Percentiles rank a stretch among this genome's conserved stretches.
Evolutionary conservation across 2,329 filamentous ascomycete species (phyloP).

Genomic region (Sordariomycetes sp.): DNA sequence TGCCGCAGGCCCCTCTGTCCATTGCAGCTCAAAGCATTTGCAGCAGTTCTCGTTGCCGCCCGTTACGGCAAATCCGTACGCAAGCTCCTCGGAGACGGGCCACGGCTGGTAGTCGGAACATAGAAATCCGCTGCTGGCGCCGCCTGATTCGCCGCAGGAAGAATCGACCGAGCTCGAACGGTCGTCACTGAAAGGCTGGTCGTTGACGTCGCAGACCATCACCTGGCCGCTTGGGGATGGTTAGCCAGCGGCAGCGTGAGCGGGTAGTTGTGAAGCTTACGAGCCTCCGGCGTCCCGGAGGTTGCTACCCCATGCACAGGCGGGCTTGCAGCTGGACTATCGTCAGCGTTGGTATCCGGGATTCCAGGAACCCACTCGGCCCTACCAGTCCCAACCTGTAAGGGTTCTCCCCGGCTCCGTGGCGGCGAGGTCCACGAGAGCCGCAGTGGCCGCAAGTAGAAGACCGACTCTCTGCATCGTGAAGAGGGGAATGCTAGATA

Average conservation of each 20-base stretch:
- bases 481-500: background rate
- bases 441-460: constrained; percentile 1
- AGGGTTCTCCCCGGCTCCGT: constrained; percentile 1
- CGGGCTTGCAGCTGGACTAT: constrained; percentile 11
- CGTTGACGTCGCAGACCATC: constrained; percentile 15
- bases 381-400: constrained; percentile 12
- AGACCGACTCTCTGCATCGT: background rate
- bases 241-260: background rate
- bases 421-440: background rate
- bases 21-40: constrained; percentile 6
- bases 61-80: constrained; percentile 2
- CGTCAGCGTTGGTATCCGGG: background rate
- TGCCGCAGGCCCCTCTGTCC: constrained; percentile 13
- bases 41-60: constrained; percentile 5
- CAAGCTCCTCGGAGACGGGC: constrained; percentile 1
- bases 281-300: background rate
- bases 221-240: constrained; percentile 9
- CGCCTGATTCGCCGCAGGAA: constrained; percentile 7
- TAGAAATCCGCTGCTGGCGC: constrained; percentile 3
- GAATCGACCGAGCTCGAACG: constrained; percentile 7
- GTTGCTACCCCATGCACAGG: constrained; percentile 8
- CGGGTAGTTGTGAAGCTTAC: background rate
- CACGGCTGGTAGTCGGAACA: constrained; percentile 4
- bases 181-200: constrained; percentile 13
- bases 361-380: background rate